These are phyloP conservation scores for Penicilliopsis zonata DNA, from an alignment of 495 filamentous ascomycete genomes.

Conservation along the genomic window DNA sequence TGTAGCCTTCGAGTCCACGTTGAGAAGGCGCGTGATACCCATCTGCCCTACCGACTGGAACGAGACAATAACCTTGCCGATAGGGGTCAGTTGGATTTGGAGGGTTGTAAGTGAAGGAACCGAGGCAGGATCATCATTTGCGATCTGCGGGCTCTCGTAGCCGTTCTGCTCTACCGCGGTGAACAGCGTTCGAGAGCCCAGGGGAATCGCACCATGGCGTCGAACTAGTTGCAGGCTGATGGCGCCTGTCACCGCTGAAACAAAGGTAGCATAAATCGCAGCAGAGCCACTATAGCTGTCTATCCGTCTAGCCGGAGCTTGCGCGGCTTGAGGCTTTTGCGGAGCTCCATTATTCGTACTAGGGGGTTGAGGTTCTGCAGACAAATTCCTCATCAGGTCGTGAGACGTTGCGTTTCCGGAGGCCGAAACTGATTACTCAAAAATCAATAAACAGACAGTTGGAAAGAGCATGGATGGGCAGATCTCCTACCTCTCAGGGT, in stretches of 20 bases:
- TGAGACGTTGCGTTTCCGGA: conserved; percentile 24
- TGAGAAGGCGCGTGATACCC: conserved; percentile 23
- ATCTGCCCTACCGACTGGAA: conserved; percentile 25
- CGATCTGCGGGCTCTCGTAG: conserved; percentile 18
- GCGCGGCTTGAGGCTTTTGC: conserved; percentile 17
- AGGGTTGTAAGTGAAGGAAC: conserved; percentile 24
- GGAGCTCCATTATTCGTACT: conserved; percentile 8
- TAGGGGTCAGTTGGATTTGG: conserved; percentile 25
- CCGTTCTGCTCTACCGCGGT: conserved; percentile 21
- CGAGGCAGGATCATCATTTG: conserved; percentile 18
- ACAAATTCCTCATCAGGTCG: conserved; percentile 28
- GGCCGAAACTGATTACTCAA: conserved; percentile 20
- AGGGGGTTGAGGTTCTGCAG: conserved; percentile 18
- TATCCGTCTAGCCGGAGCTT: conserved; percentile 14
- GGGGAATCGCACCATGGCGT: conserved; percentile 24
- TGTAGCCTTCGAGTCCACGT: conserved; percentile 10
- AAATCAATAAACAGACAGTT: conserved; percentile 4
- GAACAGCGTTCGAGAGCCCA: conserved; percentile 33
- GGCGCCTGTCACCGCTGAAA: conserved; percentile 30
- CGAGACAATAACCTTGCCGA: conserved; percentile 27
- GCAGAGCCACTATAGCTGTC: conserved; percentile 24
- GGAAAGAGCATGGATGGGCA: not conserved
- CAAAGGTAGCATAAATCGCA: conserved; percentile 33
- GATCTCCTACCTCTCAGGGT: conserved; percentile 24
- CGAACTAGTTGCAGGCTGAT: conserved; percentile 29